These are phyloP conservation scores for Mollisiaceae sp. DNA, from an alignment of 2,329 filamentous ascomycete genomes.

Conservation along the genomic window DNA sequence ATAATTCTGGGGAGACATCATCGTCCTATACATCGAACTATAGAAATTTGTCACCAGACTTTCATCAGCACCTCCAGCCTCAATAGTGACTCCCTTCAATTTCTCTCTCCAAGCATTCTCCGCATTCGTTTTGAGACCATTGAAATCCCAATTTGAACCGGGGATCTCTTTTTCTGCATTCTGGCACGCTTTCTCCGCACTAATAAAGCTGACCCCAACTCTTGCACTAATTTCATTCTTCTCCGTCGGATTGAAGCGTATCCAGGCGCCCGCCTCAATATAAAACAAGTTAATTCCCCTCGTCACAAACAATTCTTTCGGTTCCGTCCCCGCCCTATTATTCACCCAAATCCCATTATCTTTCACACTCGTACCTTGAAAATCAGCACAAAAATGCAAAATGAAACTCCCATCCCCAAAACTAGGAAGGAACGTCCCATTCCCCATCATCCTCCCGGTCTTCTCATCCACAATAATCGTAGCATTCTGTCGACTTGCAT, in stretches of 20 bases:
- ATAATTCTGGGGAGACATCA: constrained; percentile 75
- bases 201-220: constrained; percentile 73
- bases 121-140: constrained; percentile 55
- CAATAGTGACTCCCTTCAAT: constrained; percentile 60
- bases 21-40: constrained; percentile 70
- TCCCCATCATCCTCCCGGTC: constrained; percentile 66
- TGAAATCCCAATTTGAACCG: constrained; percentile 61
- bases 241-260: constrained; percentile 52
- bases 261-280: not conserved
- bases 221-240: constrained; percentile 59
- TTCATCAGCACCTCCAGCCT: constrained; percentile 54
- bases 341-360: constrained; percentile 66
- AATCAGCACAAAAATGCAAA: constrained; percentile 71
- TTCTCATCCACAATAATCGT: constrained; percentile 57
- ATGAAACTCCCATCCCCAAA: constrained; percentile 66
- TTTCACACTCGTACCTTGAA: constrained; percentile 59
- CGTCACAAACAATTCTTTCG: constrained; percentile 54
- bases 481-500: constrained; percentile 58
- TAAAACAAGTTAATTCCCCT: constrained; percentile 58
- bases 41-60: constrained; percentile 66
- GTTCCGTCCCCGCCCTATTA: constrained; percentile 55
- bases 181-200: constrained; percentile 65
- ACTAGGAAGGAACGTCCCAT: constrained; percentile 64
- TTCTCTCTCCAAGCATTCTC: constrained; percentile 65
- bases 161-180: constrained; percentile 74